Base-by-base conservation (phyloP, 805 yeast species). In the Torulaspora quercuum region DNA sequence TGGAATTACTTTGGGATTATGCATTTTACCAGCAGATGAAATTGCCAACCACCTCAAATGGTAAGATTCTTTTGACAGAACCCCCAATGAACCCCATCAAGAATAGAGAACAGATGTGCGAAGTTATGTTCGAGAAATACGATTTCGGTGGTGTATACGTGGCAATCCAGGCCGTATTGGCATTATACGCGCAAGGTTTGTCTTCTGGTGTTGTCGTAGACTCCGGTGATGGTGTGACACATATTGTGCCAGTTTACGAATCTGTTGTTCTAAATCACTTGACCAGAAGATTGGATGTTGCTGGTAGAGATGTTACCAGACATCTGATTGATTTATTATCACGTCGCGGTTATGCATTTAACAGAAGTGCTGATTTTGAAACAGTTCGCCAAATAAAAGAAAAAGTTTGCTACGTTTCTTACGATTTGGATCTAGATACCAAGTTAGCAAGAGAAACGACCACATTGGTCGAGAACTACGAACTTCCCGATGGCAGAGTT, bases 291-390 rank as follows among this genome's bases (percentile, higher is more conserved):
- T 70, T 92, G 52, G 96, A 92, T 62, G 95, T 92, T 44, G 98
- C 98, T 4, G 98, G 98, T 52, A 78, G 98, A 63, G 98, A 92
- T 57, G 97, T 92, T 31, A 92, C 98, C n/a, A 78, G 96, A 57
- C 87, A 92, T 64, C 72, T 92, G 65, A 89, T 92, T 64, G 92
- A 82, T 54, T 70, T 92, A 48, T 70, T 92, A 53, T 76, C 94
- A 45, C 86, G 97, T 65, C 80, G 97, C 52, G 98, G 98, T 29
- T 92, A 92, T 63, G 96, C 97, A 3, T 90, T 92, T 67, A 92
- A 92, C 70, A 79, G 98, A 70, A 89, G 95, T 27, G 97, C 98
- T 7, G 98, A 92, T 69, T 94, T 94, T 55, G 98, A 92, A 67
- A 92, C 97, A 2, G 97, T 92, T 30, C 86, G 98, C 59, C 96